Conservation (phyloP, 306 rosid species). For the Morella rubra region DNA sequence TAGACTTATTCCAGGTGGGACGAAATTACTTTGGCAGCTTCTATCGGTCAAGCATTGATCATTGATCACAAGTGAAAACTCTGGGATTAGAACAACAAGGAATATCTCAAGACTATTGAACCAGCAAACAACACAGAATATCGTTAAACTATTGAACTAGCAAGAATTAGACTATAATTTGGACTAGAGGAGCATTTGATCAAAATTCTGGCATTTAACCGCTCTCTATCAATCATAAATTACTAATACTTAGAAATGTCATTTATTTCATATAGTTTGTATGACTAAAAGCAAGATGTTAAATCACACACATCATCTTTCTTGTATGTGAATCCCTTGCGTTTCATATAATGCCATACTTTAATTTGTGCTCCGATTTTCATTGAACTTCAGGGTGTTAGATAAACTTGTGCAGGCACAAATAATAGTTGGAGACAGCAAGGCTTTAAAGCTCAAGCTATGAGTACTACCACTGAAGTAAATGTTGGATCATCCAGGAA, state of each 20-base stretch:
- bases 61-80: not conserved
- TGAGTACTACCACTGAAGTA: slow-evolving; percentile 55
- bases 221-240: not conserved
- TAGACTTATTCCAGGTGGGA: not conserved
- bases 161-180: not conserved
- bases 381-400: slow-evolving; percentile 17
- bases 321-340: not conserved
- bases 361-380: not conserved
- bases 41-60: not conserved
- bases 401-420: slow-evolving; percentile 52
- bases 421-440: slow-evolving; percentile 56
- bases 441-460: slow-evolving; percentile 54
- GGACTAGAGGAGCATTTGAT: not conserved
- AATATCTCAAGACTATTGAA: not conserved
- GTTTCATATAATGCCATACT: not conserved
- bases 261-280: not conserved
- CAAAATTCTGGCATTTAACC: not conserved
- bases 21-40: slow-evolving; percentile 1
- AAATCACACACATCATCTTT: not conserved
- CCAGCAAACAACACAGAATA: no score
- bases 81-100: no score
- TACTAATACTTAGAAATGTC: not conserved
- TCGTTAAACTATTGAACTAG: no score
- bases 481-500: slow-evolving; percentile 38
- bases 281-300: not conserved